A percentile compares a stretch with the other conserved stretches of the same genome.
phyloP scores from a whole-genome alignment of 2,329 filamentous ascomycete genomes.

The Talaromyces atroroseus region DNA sequence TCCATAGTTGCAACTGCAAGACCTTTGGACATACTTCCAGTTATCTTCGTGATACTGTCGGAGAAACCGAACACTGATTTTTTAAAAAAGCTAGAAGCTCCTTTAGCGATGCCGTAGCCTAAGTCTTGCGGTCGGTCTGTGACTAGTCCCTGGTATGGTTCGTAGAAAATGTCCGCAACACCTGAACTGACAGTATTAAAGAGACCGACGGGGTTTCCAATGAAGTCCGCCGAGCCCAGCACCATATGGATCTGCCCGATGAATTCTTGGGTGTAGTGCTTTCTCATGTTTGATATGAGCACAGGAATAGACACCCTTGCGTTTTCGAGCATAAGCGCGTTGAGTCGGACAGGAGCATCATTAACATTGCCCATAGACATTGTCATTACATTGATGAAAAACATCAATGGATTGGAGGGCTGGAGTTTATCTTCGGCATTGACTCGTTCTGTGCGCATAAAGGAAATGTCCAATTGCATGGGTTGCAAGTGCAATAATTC shows the following conservation, averaged over 20 bases:
- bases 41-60: constrained; percentile 96
- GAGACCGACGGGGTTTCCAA: constrained; percentile 92
- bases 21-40: constrained; percentile 93
- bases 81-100: constrained; percentile 94
- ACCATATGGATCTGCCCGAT: constrained; percentile 96
- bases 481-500: constrained; percentile 95
- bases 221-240: constrained; percentile 91
- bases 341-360: constrained; percentile 89
- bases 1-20: constrained; percentile 91
- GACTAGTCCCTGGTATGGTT: constrained; percentile 95
- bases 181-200: constrained; percentile 99
- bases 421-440: constrained; percentile 94
- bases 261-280: constrained; percentile 94
- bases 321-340: constrained; percentile 91
- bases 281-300: constrained; percentile 78
- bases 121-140: constrained; percentile 94
- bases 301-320: constrained; percentile 83
- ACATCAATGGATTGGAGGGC: constrained; percentile 92
- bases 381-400: constrained; percentile 95
- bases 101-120: constrained; percentile 90
- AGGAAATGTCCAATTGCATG: constrained; percentile 95
- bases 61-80: constrained; percentile 97
- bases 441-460: constrained; percentile 92
- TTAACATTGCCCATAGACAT: constrained; percentile 99
- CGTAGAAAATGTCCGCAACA: constrained; percentile 97